Conservation (phyloP, 1,284 basidiomycete genomes). For the Trichosporon inkin region DNA sequence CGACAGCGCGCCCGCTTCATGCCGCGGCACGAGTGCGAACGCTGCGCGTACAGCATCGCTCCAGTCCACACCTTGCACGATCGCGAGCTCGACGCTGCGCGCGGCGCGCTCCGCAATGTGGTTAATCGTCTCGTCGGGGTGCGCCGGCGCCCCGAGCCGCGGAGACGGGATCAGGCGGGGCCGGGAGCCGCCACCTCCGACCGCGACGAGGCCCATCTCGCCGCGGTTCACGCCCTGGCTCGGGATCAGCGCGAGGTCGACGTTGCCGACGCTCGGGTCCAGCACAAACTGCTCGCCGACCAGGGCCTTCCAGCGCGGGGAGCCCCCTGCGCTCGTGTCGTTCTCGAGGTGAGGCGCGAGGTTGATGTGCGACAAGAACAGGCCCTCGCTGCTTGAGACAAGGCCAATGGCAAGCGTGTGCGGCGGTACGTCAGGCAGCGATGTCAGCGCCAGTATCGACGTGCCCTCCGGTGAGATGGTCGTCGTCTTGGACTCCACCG, state of each 20-base stretch:
- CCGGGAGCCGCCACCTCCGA: slow-evolving; percentile 13
- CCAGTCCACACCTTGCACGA: slow-evolving; percentile 35
- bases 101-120: slow-evolving; percentile 25
- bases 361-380: slow-evolving; percentile 29
- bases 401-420: slow-evolving; percentile 30
- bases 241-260: slow-evolving; percentile 13
- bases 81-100: slow-evolving; percentile 25
- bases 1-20: slow-evolving; percentile 22
- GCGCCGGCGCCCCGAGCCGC: slow-evolving; percentile 15
- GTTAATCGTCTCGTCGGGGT: slow-evolving; percentile 16
- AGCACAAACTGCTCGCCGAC: slow-evolving; percentile 17
- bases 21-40: slow-evolving; percentile 18
- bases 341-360: slow-evolving; percentile 11
- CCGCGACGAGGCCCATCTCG: slow-evolving; percentile 31
- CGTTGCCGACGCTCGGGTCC: slow-evolving; percentile 9
- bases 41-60: slow-evolving; percentile 37
- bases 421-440: slow-evolving; percentile 28
- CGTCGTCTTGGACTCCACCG: slow-evolving; percentile 14
- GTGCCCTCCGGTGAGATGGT: slow-evolving; percentile 22
- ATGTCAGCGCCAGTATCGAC: slow-evolving; percentile 27
- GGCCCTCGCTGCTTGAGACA: slow-evolving; percentile 19
- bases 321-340: slow-evolving; percentile 9
- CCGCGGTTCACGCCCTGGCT: slow-evolving; percentile 33
- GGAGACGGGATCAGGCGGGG: slow-evolving; percentile 17
- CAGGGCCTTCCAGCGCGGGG: slow-evolving; percentile 15